These are phyloP conservation scores for Lactarius evosmus DNA, from an alignment of 768 basidiomycete genomes.

Conservation along the genomic window DNA sequence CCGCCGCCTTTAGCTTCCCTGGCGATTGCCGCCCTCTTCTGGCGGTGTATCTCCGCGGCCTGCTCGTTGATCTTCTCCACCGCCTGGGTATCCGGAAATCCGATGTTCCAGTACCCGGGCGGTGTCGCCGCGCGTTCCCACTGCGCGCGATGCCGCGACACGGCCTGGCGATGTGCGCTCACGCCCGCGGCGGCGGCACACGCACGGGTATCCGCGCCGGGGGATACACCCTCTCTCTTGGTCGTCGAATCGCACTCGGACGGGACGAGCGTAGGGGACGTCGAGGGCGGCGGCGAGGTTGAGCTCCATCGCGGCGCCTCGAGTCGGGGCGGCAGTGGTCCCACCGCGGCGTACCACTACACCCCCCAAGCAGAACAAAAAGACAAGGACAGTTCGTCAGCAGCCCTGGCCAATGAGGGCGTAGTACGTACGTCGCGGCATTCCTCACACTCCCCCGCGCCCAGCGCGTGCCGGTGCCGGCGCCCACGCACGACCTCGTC, in stretches of 20 bases:
- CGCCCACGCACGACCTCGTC: slow-evolving; percentile 73
- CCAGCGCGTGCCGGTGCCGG: slow-evolving; percentile 59
- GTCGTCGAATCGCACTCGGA: slow-evolving; percentile 7
- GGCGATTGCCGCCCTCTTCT: slow-evolving; percentile 58
- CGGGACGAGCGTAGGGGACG: slow-evolving; percentile 10
- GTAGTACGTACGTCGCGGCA: slow-evolving; percentile 62
- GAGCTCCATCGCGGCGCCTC: slow-evolving; percentile 75
- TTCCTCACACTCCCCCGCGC: slow-evolving; percentile 78
- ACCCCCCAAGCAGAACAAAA: not conserved
- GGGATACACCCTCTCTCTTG: not conserved
- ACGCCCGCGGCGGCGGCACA: slow-evolving; percentile 36
- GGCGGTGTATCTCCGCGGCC: slow-evolving; percentile 68
- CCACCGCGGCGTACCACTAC: slow-evolving; percentile 79
- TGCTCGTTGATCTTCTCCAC: slow-evolving; percentile 67
- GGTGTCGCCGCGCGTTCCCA: slow-evolving; percentile 75
- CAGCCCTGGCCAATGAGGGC: too few species aligned
- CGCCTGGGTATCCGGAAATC: slow-evolving; percentile 85
- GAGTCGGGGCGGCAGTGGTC: slow-evolving; percentile 61
- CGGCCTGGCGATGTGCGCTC: slow-evolving; percentile 59
- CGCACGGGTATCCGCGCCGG: too few species aligned
- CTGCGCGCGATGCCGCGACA: slow-evolving; percentile 69
- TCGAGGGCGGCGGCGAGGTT: slow-evolving; percentile 42
- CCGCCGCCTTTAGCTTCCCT: slow-evolving; percentile 44
- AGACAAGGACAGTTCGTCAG: too few species aligned
- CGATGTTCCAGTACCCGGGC: slow-evolving; percentile 87